Evolutionary conservation across 768 basidiomycete species (phyloP).

Genomic region (Tricholoma matsutake): DNA sequence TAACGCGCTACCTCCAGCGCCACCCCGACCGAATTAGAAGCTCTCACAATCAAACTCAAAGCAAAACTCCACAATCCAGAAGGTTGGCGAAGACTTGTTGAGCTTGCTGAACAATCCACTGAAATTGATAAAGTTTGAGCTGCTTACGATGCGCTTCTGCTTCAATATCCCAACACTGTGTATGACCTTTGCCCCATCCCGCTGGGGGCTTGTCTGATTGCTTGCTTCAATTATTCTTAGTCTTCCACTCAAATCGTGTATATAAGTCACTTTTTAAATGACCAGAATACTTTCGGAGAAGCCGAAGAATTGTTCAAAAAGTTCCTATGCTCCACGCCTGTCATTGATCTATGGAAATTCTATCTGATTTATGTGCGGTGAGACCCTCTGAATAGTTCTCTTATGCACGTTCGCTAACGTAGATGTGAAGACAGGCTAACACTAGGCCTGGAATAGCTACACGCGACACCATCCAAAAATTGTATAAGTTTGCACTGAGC

Average conservation of each 20-base stretch:
- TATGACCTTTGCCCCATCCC: slow-evolving; percentile 28
- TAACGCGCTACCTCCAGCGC: slow-evolving; percentile 29
- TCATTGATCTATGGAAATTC: slow-evolving; percentile 88
- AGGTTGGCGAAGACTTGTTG: slow-evolving; percentile 73
- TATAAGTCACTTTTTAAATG: slow-evolving; percentile 69
- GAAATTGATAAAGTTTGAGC: slow-evolving; percentile 79
- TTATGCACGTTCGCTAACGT: not conserved
- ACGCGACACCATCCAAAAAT: slow-evolving; percentile 77
- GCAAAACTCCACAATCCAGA: slow-evolving; percentile 75
- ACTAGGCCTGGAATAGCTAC: slow-evolving; percentile 54
- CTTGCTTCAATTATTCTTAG: slow-evolving; percentile 45
- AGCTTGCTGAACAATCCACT: slow-evolving; percentile 69
- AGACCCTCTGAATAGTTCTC: slow-evolving; percentile 33
- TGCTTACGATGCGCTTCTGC: slow-evolving; percentile 79
- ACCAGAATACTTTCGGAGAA: slow-evolving; percentile 61
- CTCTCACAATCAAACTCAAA: slow-evolving; percentile 54
- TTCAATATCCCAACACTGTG: slow-evolving; percentile 91
- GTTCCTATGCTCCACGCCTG: slow-evolving; percentile 81
- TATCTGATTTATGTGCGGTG: slow-evolving; percentile 93
- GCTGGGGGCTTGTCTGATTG: not conserved
- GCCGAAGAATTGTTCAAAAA: slow-evolving; percentile 89
- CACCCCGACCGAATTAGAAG: slow-evolving; percentile 69
- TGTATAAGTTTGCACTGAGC: slow-evolving; percentile 90
- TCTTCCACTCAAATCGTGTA: slow-evolving; percentile 83
- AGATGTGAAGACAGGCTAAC: slow-evolving; percentile 56